A percentile compares a stretch with the other conserved stretches of the same genome.
These are phyloP conservation scores for Carex parvula DNA, from an alignment of 176 grass and related monocot species.

Conservation along the genomic window DNA sequence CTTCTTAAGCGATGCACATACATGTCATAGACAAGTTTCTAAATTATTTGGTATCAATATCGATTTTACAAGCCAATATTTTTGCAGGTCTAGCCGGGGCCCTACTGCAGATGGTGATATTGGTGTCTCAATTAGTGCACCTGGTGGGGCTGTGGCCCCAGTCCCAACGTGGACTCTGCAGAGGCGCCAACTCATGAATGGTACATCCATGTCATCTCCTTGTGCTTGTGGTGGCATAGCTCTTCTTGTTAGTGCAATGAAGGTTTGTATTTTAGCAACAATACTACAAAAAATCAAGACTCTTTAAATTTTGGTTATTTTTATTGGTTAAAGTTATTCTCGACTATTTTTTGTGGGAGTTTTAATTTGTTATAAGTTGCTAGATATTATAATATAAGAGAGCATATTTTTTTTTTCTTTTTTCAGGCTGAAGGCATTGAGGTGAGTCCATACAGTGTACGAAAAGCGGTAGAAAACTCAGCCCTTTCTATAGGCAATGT, in stretches of 20 bases:
- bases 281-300: not conserved
- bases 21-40: not conserved
- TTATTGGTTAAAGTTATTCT: not conserved
- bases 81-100: constrained; percentile 83
- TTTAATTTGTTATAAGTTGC: constrained; percentile 19
- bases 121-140: constrained; percentile 94
- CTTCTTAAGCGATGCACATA: no score
- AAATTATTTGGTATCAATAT: constrained; percentile 2
- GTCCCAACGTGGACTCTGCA: constrained; percentile 98
- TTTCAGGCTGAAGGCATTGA: constrained; percentile 82
- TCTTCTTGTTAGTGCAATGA: constrained; percentile 97
- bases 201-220: constrained; percentile 97
- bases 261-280: constrained; percentile 36
- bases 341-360: not conserved
- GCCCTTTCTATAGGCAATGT: constrained; percentile 59
- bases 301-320: constrained; percentile 7
- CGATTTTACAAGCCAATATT: not conserved
- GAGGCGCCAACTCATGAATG: constrained; percentile 96
- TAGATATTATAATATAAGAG: constrained; percentile 11
- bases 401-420: not conserved
- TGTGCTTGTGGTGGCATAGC: constrained; percentile 92
- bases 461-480: constrained; percentile 92
- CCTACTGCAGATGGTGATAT: constrained; percentile 86
- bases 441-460: constrained; percentile 78
- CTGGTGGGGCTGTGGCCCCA: constrained; percentile 94